Evolutionary conservation across 2,329 filamentous ascomycete genomes (phyloP).

Genomic region (Byssoonygena ceratinophila): DNA sequence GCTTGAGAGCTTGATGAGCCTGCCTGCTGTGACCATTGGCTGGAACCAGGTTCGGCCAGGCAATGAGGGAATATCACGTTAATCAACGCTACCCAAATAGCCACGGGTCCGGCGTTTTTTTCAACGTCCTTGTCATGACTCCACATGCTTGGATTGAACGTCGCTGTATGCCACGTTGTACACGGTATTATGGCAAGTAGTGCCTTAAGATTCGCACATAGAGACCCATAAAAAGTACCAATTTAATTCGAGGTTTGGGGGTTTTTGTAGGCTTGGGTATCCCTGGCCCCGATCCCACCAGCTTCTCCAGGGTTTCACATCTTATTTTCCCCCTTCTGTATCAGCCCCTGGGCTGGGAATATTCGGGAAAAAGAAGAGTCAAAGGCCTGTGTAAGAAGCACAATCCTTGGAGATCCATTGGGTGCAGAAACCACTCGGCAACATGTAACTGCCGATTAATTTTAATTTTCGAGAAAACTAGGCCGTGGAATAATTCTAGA

Average conservation of each 20-base stretch:
- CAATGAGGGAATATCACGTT: slow-evolving; percentile 8
- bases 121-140: slow-evolving; percentile 2
- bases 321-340: background rate
- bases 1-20: slow-evolving; percentile 3
- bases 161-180: slow-evolving; percentile 7
- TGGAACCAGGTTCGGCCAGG: background rate
- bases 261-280: background rate
- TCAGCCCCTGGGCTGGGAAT: slow-evolving; percentile 4
- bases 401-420: background rate
- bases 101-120: slow-evolving; percentile 9
- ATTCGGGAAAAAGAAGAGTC: background rate
- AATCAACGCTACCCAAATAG: slow-evolving; percentile 11
- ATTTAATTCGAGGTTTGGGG: slow-evolving; percentile 9
- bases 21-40: slow-evolving; percentile 2
- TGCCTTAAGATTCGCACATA: background rate
- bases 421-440: background rate
- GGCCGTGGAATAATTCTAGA: slow-evolving; percentile 7
- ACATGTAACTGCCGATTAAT: background rate
- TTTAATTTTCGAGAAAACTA: background rate
- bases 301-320: slow-evolving; percentile 10
- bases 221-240: slow-evolving; percentile 5
- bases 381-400: background rate
- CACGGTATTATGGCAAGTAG: slow-evolving; percentile 3
- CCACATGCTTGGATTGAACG: slow-evolving; percentile 9
- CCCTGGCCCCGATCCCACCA: slow-evolving; percentile 1